A percentile compares a stretch with the other conserved stretches of the same genome.
These are phyloP conservation scores for Kwoniella dendrophila DNA, from an alignment of 768 basidiomycete genomes.

Conservation along the genomic window DNA sequence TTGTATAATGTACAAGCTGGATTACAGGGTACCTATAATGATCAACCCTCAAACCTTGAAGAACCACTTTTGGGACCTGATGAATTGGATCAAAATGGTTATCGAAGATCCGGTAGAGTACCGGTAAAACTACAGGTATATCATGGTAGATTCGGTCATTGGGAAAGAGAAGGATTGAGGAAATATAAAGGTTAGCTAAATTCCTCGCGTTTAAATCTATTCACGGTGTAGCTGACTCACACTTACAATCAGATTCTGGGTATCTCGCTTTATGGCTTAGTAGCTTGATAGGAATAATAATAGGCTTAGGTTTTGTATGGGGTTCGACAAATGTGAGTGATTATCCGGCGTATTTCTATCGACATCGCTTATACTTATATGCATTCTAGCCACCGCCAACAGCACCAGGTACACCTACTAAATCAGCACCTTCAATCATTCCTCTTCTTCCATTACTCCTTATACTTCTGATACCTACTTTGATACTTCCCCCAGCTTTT, in stretches of 20 bases:
- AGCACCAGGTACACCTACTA: conserved; percentile 25
- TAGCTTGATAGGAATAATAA: conserved; percentile 43
- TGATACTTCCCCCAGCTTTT: conserved; percentile 49
- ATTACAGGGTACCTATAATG: conserved; percentile 2
- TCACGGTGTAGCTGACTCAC: conserved; percentile 7
- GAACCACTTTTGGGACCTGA: conserved; percentile 48
- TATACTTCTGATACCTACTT: conserved; percentile 41
- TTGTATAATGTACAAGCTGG: conserved; percentile 19
- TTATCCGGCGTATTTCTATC: background rate
- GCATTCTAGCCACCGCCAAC: conserved; percentile 30
- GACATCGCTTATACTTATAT: conserved; percentile 7
- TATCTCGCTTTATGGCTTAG: conserved; percentile 52
- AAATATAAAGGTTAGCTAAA: conserved; percentile 50
- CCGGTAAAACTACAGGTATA: conserved; percentile 45
- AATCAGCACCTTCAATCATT: conserved; percentile 48
- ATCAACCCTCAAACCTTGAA: conserved; percentile 29
- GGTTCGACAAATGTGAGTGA: conserved; percentile 51
- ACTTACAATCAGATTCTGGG: conserved; percentile 37
- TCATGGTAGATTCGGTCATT: conserved; percentile 49
- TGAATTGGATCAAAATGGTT: conserved; percentile 26
- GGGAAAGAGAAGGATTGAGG: conserved; percentile 44
- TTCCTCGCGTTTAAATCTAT: background rate
- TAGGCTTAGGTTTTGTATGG: conserved; percentile 54
- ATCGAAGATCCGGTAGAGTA: conserved; percentile 22
- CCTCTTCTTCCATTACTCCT: conserved; percentile 49